A percentile compares a stretch with the other conserved stretches of the same genome.
Conservation (phyloP, 306 rosid genomes). For the Quercus gilva region DNA sequence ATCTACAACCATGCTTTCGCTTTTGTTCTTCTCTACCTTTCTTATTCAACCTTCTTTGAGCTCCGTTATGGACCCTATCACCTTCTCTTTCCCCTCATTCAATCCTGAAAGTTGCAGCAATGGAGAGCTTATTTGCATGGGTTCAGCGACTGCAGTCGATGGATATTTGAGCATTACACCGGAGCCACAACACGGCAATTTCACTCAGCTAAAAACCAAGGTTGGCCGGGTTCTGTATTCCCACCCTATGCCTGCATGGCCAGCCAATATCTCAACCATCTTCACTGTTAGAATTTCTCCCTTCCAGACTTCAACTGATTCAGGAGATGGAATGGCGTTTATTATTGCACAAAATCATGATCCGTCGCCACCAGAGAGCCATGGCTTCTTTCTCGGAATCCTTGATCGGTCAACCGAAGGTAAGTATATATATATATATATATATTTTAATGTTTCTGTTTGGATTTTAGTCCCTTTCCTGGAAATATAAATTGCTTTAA, state of each 20-base stretch:
- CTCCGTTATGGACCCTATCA: slow-evolving; percentile 16
- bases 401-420: slow-evolving; percentile 50
- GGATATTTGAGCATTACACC: slow-evolving; percentile 51
- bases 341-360: slow-evolving; percentile 44
- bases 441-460: too few species aligned
- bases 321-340: slow-evolving; percentile 61
- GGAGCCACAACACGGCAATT: slow-evolving; percentile 31
- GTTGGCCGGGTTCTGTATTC: slow-evolving; percentile 50
- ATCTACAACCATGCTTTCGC: slow-evolving; percentile 8
- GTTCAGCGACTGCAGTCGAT: slow-evolving; percentile 38
- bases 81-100: slow-evolving; percentile 49
- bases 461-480: too few species aligned
- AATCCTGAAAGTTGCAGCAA: slow-evolving; percentile 43
- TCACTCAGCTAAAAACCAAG: slow-evolving; percentile 19
- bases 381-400: slow-evolving; percentile 54
- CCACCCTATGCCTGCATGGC: slow-evolving; percentile 46
- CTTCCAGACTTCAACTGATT: slow-evolving; percentile 26
- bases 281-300: slow-evolving; percentile 51
- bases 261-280: slow-evolving; percentile 48
- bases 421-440: not conserved
- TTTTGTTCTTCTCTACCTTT: slow-evolving; percentile 23
- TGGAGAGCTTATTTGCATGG: slow-evolving; percentile 53
- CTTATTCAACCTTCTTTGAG: slow-evolving; percentile 16
- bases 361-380: slow-evolving; percentile 51
- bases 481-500: too few species aligned